Percentiles rank a stretch among this genome's conserved stretches.
These are phyloP conservation scores for Diplocarpon mali DNA, from an alignment of 2,329 filamentous ascomycete genomes.

Conservation along the genomic window DNA sequence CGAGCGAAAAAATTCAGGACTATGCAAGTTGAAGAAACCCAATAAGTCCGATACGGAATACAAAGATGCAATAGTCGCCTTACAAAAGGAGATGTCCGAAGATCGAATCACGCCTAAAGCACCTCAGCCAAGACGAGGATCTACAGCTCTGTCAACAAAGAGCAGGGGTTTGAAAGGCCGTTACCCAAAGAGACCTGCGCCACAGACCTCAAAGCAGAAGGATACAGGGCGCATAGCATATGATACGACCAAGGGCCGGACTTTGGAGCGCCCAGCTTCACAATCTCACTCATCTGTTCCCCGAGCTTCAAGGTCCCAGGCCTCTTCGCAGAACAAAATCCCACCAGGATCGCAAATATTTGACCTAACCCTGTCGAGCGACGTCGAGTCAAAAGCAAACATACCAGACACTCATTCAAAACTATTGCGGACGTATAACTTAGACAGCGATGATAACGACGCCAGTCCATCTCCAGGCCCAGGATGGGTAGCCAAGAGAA, in stretches of 20 bases:
- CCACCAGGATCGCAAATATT: constrained; percentile 31
- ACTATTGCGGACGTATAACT: neutral
- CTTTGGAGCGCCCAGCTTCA: constrained; percentile 2
- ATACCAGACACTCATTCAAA: neutral
- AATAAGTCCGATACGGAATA: constrained; percentile 27
- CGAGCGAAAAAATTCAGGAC: constrained; percentile 18
- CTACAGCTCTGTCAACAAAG: constrained; percentile 2
- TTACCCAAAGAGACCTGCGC: neutral
- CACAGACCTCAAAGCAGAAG: too few relatives aligned
- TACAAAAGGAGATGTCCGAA: constrained; percentile 24
- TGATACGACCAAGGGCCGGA: neutral
- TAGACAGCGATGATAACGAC: constrained; percentile 8
- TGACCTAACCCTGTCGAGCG: constrained; percentile 26
- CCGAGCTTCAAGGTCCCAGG: neutral
- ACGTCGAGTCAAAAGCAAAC: constrained; percentile 10
- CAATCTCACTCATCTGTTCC: constrained; percentile 4
- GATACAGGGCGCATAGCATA: neutral
- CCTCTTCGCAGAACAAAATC: constrained; percentile 8
- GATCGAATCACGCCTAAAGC: constrained; percentile 16
- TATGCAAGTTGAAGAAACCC: constrained; percentile 9
- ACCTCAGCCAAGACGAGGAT: constrained; percentile 8
- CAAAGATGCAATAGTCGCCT: constrained; percentile 34
- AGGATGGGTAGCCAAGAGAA: constrained; percentile 16
- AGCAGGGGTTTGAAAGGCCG: neutral
- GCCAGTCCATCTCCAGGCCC: constrained; percentile 1